Percentiles rank a stretch among this genome's conserved stretches.
These are phyloP conservation scores for Euptelea pleiosperma DNA, from an alignment of 164 flowering plant species.

Conservation along the genomic window DNA sequence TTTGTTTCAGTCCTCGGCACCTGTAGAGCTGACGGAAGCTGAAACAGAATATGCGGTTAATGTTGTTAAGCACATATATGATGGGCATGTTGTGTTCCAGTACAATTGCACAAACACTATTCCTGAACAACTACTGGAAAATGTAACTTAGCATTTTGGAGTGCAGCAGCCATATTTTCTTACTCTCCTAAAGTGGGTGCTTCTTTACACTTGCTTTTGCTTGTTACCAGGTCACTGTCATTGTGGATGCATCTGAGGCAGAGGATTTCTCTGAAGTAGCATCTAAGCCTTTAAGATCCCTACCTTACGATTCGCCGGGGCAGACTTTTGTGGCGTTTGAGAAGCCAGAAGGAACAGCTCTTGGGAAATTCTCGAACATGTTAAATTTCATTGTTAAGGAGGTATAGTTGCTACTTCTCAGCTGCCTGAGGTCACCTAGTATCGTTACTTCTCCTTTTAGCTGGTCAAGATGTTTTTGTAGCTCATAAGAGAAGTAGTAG, in stretches of 20 bases:
- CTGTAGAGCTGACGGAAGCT: conserved; percentile 94
- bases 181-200: not conserved
- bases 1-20: conserved; percentile 70
- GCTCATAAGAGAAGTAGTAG: too few relatives aligned
- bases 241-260: conserved; percentile 96
- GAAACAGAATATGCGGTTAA: conserved; percentile 98
- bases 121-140: conserved; percentile 88
- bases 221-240: conserved; percentile 62
- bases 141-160: conserved; percentile 44
- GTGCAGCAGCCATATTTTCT: not conserved
- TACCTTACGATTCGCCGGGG: conserved; percentile 94
- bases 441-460: not conserved
- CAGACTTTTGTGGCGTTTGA: conserved; percentile 91
- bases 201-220: conserved; percentile 1
- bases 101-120: conserved; percentile 96
- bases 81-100: conserved; percentile 87
- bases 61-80: conserved; percentile 95
- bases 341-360: conserved; percentile 79
- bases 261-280: conserved; percentile 81
- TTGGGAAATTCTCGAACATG: conserved; percentile 82
- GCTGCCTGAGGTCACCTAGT: too few relatives aligned
- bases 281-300: conserved; percentile 72
- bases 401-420: conserved; percentile 49
- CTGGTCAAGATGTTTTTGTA: not conserved
- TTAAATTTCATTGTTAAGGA: conserved; percentile 83